These are phyloP conservation scores for Talaromyces stipitatus DNA, from an alignment of 495 filamentous ascomycete genomes.

Conservation along the genomic window DNA sequence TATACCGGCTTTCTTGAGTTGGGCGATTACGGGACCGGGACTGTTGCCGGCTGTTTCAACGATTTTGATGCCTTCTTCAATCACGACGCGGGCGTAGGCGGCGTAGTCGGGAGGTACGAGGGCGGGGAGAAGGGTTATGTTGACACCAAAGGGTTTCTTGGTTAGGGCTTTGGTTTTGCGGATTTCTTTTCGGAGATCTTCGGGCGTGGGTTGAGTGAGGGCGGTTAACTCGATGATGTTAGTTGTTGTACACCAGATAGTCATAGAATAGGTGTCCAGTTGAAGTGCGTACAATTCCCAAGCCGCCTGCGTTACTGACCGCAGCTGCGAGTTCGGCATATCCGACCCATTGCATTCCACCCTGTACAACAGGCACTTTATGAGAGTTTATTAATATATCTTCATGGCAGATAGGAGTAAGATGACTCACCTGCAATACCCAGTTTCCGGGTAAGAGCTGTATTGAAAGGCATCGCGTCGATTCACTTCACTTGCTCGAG, in stretches of 20 bases:
- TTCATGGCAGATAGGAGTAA: background rate
- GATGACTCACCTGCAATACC: conserved; percentile 64
- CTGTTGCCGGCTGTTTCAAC: conserved; percentile 97
- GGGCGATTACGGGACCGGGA: conserved; percentile 81
- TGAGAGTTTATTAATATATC: background rate
- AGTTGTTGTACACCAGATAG: background rate
- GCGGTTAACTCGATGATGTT: conserved; percentile 56
- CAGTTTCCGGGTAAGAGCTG: conserved; percentile 78
- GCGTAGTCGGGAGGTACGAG: conserved; percentile 84
- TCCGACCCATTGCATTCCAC: conserved; percentile 90
- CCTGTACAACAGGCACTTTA: conserved; percentile 90
- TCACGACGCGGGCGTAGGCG: conserved; percentile 86
- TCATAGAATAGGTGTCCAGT: background rate
- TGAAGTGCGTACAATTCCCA: conserved; percentile 75
- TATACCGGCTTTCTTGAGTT: conserved; percentile 72
- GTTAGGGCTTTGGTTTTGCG: conserved; percentile 79
- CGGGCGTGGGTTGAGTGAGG: conserved; percentile 87
- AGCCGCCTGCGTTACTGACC: conserved; percentile 89
- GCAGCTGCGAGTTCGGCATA: conserved; percentile 90
- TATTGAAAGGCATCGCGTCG: conserved; percentile 79
- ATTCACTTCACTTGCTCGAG: background rate
- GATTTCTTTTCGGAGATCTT: conserved; percentile 92
- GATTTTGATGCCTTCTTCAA: conserved; percentile 87
- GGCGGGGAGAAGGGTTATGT: conserved; percentile 89
- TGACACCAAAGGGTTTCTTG: conserved; percentile 84